A percentile compares a stretch with the other conserved stretches of the same genome.
phyloP scores from a whole-genome alignment of 23 red algal genomes.

The Gracilaria caudata region DNA sequence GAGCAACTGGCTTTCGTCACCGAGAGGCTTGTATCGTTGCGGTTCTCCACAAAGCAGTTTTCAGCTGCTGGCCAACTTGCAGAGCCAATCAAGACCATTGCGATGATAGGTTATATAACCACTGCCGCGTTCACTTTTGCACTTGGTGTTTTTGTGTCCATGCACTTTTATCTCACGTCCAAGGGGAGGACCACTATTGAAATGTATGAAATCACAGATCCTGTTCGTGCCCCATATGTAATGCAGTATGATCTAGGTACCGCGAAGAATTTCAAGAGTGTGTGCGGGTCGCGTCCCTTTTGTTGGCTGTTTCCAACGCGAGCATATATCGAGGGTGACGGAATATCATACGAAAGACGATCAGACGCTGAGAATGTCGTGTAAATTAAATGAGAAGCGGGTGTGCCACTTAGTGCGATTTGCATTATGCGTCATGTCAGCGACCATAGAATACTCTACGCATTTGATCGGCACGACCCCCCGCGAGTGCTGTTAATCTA shows the following conservation, averaged over 20 bases:
- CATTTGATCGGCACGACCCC: constrained; percentile 62
- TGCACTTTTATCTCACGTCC: constrained; percentile 84
- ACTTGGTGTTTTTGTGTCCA: constrained; percentile 79
- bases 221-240: constrained; percentile 38
- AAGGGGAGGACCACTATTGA: constrained; percentile 92
- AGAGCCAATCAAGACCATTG: constrained; percentile 36
- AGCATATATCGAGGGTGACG: constrained; percentile 59
- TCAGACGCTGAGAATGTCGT: constrained; percentile 24
- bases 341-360: constrained; percentile 45
- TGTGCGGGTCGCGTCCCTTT: constrained; percentile 52
- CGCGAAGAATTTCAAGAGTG: constrained; percentile 58
- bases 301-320: constrained; percentile 75
- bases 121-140: constrained; percentile 74
- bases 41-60: constrained; percentile 7
- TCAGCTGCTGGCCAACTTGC: constrained; percentile 10
- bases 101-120: constrained; percentile 80
- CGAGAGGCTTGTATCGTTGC: not conserved
- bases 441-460: constrained; percentile 31
- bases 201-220: constrained; percentile 91
- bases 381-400: not conserved
- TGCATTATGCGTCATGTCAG: not conserved
- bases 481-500: constrained; percentile 44
- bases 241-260: constrained; percentile 75
- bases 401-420: not conserved
- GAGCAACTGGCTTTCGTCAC: constrained; percentile 3